These are phyloP conservation scores for Talaromyces sp. DNA, from an alignment of 2,329 filamentous ascomycete genomes.

Conservation along the genomic window DNA sequence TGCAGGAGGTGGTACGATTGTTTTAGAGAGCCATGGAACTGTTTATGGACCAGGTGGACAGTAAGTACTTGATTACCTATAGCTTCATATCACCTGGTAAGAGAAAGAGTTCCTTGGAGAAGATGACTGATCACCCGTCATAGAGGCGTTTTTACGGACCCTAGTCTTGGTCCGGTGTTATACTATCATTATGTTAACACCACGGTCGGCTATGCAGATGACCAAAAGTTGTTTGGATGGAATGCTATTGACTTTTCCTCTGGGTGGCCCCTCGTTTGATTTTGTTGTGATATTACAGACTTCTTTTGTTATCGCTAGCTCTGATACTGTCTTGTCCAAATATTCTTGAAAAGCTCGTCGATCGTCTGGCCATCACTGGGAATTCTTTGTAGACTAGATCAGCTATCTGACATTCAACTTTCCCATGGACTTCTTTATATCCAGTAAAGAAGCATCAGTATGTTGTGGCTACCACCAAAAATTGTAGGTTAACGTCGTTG, in stretches of 20 bases:
- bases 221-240: slow-evolving; percentile 47
- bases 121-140: background rate
- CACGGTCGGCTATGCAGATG: slow-evolving; percentile 51
- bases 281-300: background rate
- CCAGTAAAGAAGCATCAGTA: background rate
- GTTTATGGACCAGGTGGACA: slow-evolving; percentile 67
- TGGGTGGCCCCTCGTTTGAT: slow-evolving; percentile 44
- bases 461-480: background rate
- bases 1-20: slow-evolving; percentile 57
- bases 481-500: background rate
- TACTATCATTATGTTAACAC: slow-evolving; percentile 64
- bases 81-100: background rate
- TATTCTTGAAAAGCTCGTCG: background rate
- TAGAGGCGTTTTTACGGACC: slow-evolving; percentile 33
- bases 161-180: slow-evolving; percentile 50
- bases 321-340: background rate
- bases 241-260: slow-evolving; percentile 43
- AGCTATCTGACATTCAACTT: background rate
- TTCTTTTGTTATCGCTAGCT: background rate
- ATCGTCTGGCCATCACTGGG: background rate
- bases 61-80: slow-evolving; percentile 40
- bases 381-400: background rate
- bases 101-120: background rate
- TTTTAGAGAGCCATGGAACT: slow-evolving; percentile 58
- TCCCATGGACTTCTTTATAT: background rate